Evolutionary conservation across 345 rosid genomes (phyloP), one percentile per base, ranked within the genome.

Genomic region (Clarkia xantiana): DNA sequence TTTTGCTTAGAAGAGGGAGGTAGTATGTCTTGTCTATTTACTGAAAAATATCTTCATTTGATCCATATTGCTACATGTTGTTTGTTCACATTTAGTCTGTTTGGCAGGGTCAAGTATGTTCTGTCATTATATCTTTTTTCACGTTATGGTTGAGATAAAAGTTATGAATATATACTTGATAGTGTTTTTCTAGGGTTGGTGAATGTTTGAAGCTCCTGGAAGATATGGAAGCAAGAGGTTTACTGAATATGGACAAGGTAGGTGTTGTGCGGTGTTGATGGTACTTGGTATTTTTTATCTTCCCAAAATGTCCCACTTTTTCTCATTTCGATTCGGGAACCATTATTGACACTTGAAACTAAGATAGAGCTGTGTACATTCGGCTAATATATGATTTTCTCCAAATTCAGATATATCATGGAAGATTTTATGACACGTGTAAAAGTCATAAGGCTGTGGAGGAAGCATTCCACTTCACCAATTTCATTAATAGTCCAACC

Each of bases 381-480:
- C 1, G 36, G 36, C 36, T 29, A 29, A 22, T 54, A 23, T 42
- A 38, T 57, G 36, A 34, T 41, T 4, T 40, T 53, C 44, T 46
- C 45, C 10, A 57, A 39, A 45, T 59, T 63, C 77, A 90, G 97
- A 67, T 90, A 44, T 79, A 90, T 64, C 97, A 90, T 71, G 75
- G 78, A 20, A 74, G 80, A 70, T 82, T 90, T 77, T 90, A 79
- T 48, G 62, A 74, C 50, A 52, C 61, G 64, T 90, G 97, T 78
- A 90, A 75, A 69, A 70, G 55, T 67, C 60, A 61, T 58, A 79
- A 75, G 55, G 82, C 88, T 60, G 80, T 74, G 20, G 70, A 79
- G 59, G 86, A 86, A 76, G 97, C 95, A 58, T 79, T 86, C 66
- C 74, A 79, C 52, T 90, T 90, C 74, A 76, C 72, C 74, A 81